Percentiles rank a stretch among this genome's conserved stretches.
phyloP scores from a whole-genome alignment of 768 basidiomycete species.

The Hygrophorus pudorinus region DNA sequence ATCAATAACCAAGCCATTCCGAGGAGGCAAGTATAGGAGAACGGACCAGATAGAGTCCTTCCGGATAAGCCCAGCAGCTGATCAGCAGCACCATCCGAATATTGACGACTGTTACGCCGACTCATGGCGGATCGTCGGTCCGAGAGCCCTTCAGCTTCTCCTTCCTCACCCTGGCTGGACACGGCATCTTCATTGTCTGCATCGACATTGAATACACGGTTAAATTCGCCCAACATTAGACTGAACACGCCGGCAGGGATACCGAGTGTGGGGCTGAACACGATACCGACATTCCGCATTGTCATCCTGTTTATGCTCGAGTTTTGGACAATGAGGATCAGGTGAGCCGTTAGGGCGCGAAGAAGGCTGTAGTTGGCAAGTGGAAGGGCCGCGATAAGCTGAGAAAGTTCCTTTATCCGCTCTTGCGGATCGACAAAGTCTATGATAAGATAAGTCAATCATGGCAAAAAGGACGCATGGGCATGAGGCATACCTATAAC shows the following conservation, averaged over 20 bases:
- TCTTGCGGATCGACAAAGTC: slow-evolving; percentile 87
- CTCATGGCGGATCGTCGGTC: slow-evolving; percentile 25
- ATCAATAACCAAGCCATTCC: slow-evolving; percentile 7
- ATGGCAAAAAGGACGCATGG: slow-evolving; percentile 6
- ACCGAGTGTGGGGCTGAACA: slow-evolving; percentile 94
- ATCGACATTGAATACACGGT: slow-evolving; percentile 84
- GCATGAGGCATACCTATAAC: slow-evolving; percentile 69
- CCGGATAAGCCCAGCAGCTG: slow-evolving; percentile 70
- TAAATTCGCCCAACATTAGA: slow-evolving; percentile 89
- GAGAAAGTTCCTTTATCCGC: slow-evolving; percentile 77
- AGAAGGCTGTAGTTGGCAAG: slow-evolving; percentile 90
- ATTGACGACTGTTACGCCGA: slow-evolving; percentile 76
- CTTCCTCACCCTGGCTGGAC: slow-evolving; percentile 16
- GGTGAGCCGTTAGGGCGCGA: slow-evolving; percentile 87
- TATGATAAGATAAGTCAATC: slow-evolving; percentile 20
- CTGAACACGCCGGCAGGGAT: slow-evolving; percentile 98
- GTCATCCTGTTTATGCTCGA: slow-evolving; percentile 93
- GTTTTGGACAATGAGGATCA: slow-evolving; percentile 92
- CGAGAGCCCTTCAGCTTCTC: slow-evolving; percentile 20
- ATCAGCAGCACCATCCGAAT: slow-evolving; percentile 77
- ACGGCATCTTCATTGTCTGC: slow-evolving; percentile 26
- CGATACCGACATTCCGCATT: slow-evolving; percentile 96
- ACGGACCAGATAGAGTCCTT: slow-evolving; percentile 55
- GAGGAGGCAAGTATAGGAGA: slow-evolving; percentile 9
- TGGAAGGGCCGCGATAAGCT: slow-evolving; percentile 80